Evolutionary conservation across 306 rosid genomes (phyloP), one percentile per base, ranked within the genome.

Genomic region (Oxytropis ochrocephala): DNA sequence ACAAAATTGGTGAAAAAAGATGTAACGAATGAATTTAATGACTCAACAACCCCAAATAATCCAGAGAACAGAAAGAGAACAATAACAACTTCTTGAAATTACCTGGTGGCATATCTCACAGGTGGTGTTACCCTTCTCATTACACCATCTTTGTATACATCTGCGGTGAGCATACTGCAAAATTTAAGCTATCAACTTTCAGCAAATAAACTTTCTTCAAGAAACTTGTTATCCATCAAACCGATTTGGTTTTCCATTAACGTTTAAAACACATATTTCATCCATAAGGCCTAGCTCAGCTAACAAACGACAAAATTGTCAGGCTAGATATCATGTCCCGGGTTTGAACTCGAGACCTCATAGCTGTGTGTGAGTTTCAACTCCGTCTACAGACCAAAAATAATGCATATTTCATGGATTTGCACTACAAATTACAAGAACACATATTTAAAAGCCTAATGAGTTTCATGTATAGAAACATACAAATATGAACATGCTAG

Each of bases 51-150:
- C 36, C 51, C 58, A 80, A 32, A 21, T 38, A 75, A 75, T 64
- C 8, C 13, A 65, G 33, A 59, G 29, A 24, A 24, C 29, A 24
- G 29, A n/a, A n/a, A n/a, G n/a, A 13, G 58, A 57, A 62, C 2
- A 17, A 11, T 21, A 29, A 55, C 60, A n/a, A n/a, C n/a, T 18
- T 44, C 4, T 39, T 19, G 14, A 75, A 74, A 69, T 57, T 78
- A 89, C 99, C 97, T 94, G 92, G 62, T 83, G 97, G 82, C 99
- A 95, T 81, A 95, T 95, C 86, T 95, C 99, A 74, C 99, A 95
- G 14, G 77, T 64, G 36, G 92, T 91, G 79, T 95, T 88, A 32
- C 99, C 96, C 79, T 95, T 95, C 85, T 91, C 99, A 70, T 95
- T 84, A 62, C 99, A 95, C 99, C 99, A 95, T 71, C 86, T 77